Evolutionary conservation across 1,284 basidiomycete genomes (phyloP).

Genomic region (Marasmius tenuissimus): DNA sequence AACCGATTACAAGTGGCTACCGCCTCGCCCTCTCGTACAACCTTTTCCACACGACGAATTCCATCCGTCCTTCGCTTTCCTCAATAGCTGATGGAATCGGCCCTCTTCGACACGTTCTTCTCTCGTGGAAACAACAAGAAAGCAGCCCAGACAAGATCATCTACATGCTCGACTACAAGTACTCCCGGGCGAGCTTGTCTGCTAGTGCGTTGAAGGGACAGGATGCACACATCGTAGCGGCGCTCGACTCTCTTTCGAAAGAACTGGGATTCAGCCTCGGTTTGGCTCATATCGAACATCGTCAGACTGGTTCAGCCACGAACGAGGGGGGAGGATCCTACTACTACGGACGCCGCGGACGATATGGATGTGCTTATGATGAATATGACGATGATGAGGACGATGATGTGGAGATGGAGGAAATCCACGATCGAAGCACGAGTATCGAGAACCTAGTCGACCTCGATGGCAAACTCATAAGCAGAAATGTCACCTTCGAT

Average conservation of each 20-base stretch:
- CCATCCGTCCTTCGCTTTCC: conserved; percentile 9
- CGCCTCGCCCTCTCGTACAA: conserved; percentile 48
- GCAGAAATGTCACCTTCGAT: not conserved
- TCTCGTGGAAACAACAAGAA: conserved; percentile 27
- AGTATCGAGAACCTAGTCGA: not conserved
- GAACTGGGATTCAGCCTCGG: conserved; percentile 28
- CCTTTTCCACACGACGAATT: conserved; percentile 31
- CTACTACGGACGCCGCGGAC: conserved; percentile 17
- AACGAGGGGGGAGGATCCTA: conserved; percentile 22
- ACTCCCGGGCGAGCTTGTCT: conserved; percentile 23
- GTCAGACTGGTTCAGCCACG: conserved; percentile 30
- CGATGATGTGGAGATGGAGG: conserved; percentile 14
- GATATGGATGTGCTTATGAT: not conserved
- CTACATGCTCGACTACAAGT: conserved; percentile 32
- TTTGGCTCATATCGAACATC: conserved; percentile 37
- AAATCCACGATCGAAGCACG: not conserved
- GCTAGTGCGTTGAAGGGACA: conserved; percentile 28
- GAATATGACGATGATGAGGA: conserved; percentile 15
- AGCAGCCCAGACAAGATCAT: conserved; percentile 19
- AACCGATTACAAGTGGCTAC: conserved; percentile 42
- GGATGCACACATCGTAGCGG: conserved; percentile 28
- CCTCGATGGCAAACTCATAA: not conserved
- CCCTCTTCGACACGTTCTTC: conserved; percentile 27
- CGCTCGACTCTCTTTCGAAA: conserved; percentile 24
- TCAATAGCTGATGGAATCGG: not conserved